phyloP scores from a whole-genome alignment of 1,284 basidiomycete genomes.

The Fomitopsis schrenkii region DNA sequence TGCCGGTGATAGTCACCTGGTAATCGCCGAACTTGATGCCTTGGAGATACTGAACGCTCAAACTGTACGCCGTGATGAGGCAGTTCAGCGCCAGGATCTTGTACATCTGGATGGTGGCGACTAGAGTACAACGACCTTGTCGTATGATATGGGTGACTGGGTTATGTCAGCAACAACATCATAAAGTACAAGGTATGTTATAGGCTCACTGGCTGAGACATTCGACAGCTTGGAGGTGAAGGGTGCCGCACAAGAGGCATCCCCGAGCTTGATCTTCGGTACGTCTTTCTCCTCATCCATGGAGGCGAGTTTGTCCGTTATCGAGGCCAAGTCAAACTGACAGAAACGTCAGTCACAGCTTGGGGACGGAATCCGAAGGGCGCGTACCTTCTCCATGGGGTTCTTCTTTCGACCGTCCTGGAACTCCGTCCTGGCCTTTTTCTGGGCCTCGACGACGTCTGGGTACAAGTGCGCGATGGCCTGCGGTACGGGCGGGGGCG shows the following conservation, averaged over 20 bases:
- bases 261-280: constrained; percentile 95
- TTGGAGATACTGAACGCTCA: constrained; percentile 94
- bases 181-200: background rate
- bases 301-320: constrained; percentile 87
- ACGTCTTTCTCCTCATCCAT: constrained; percentile 92
- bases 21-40: constrained; percentile 99
- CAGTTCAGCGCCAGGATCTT: constrained; percentile 96
- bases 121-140: constrained; percentile 93
- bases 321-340: constrained; percentile 83
- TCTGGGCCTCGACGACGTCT: constrained; percentile 86
- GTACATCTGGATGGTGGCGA: constrained; percentile 98
- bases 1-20: constrained; percentile 88
- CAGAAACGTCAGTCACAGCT: constrained; percentile 4
- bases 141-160: constrained; percentile 92
- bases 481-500: constrained; percentile 85
- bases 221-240: constrained; percentile 96
- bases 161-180: constrained; percentile 7
- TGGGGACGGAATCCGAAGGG: background rate
- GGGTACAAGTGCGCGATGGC: constrained; percentile 83
- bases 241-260: constrained; percentile 93
- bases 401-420: constrained; percentile 71
- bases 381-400: constrained; percentile 82
- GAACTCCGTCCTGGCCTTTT: constrained; percentile 65
- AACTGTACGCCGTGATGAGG: constrained; percentile 91
- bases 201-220: constrained; percentile 78